Base-by-base conservation (phyloP, 805 yeast genomes). In the Deakozyma indianensis region DNA sequence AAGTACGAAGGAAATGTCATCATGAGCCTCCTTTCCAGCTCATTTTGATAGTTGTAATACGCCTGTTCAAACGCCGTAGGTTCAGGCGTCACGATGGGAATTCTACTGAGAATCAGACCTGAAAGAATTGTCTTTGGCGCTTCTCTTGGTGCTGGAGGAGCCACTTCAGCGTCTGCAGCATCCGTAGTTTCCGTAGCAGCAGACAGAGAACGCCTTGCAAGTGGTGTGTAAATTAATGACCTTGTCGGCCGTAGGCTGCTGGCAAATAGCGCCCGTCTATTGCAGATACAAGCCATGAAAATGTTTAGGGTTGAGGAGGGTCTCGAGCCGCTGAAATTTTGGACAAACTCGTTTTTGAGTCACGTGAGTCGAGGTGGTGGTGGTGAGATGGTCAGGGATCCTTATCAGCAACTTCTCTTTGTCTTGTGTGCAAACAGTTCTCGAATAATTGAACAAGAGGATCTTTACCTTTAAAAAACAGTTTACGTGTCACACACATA, bases 1-100 rank as follows among this genome's bases (percentile, higher is more conserved):
- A 78, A 88, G 75, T 86, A 86, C 54, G 81, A 78, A 3, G 98
- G 97, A 63, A 92, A 92, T 0, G 97, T 87, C 95, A 96, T 87
- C 95, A 88, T 87, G 53, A 92, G 70, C 56, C 97, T 74, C 58
- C 79, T 79, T 69, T 87, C 88, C 46, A 92, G 70, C 61, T 84
- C 94, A 44, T 77, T 75, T 63, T 88, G 95, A 61, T 92, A 92
- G 45, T 77, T 68, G 60, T 82, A 84, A 63, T 80, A 92, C 44
- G 78, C 77, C 48, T 68, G 57, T 55, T 86, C 96, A 54, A 90
- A 81, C 47, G 69, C 74, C 7, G 80, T 69, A 45, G 79, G 66
- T 49, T 83, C 90, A 9, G 83, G 80, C 2, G 95, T 84, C 42
- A 92, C 76, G 29, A 92, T 70, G 23, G 98, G 98, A 35, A 70